A percentile compares a stretch with the other conserved stretches of the same genome.
phyloP scores from a whole-genome alignment of 164 flowering plant genomes.

The Tetracentron sinense region DNA sequence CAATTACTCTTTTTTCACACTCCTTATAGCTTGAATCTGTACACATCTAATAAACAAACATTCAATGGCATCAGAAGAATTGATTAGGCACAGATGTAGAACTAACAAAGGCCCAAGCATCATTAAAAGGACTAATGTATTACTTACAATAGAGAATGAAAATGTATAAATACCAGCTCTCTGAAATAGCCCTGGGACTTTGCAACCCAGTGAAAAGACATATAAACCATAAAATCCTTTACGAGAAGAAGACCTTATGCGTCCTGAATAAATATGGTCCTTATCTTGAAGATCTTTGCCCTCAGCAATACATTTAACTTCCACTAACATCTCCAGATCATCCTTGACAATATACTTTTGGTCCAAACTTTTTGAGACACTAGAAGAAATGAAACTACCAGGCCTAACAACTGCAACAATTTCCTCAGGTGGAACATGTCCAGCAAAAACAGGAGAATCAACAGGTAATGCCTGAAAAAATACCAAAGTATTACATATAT shows the following conservation, averaged over 20 bases:
- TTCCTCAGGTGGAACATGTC: slow-evolving; percentile 40
- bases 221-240: slow-evolving; percentile 63
- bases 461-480: slow-evolving; percentile 50
- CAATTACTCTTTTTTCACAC: slow-evolving; percentile 36
- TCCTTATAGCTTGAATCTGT: slow-evolving; percentile 17
- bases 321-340: slow-evolving; percentile 43
- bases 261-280: slow-evolving; percentile 23
- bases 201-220: slow-evolving; percentile 40
- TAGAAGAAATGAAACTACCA: slow-evolving; percentile 27
- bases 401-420: slow-evolving; percentile 77
- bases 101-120: not conserved
- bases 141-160: slow-evolving; percentile 51
- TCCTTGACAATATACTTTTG: slow-evolving; percentile 49
- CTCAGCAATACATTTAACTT: slow-evolving; percentile 24
- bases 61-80: not conserved
- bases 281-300: slow-evolving; percentile 2
- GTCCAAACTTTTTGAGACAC: slow-evolving; percentile 32
- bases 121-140: not conserved
- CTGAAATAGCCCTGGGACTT: slow-evolving; percentile 34
- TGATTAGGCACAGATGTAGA: not conserved
- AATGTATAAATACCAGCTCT: slow-evolving; percentile 55
- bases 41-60: slow-evolving; percentile 20
- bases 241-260: slow-evolving; percentile 28
- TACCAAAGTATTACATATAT: not conserved
- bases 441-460: slow-evolving; percentile 38